Percentiles rank a stretch among this genome's conserved stretches.
Conservation (phyloP, 257 asterid genomes). For the Penstemon davidsonii region DNA sequence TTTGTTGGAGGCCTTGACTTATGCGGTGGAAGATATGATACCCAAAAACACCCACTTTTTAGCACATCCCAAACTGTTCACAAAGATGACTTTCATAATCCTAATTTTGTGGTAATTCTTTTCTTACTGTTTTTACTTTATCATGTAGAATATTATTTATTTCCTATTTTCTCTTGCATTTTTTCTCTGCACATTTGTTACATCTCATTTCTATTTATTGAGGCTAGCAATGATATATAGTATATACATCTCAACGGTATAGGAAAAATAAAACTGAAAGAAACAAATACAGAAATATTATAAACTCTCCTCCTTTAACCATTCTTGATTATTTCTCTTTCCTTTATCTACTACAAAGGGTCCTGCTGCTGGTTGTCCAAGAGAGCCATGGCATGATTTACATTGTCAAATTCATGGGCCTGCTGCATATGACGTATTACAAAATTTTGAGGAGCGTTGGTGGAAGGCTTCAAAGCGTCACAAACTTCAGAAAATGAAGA, state of each 20-base stretch:
- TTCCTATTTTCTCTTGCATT: not conserved
- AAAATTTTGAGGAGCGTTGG: slow-evolving; percentile 92
- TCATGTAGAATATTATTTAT: not conserved
- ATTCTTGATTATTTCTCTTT: no score
- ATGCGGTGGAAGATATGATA: slow-evolving; percentile 84
- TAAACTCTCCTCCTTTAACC: not conserved
- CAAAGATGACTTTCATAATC: slow-evolving; percentile 82
- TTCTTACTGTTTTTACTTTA: not conserved
- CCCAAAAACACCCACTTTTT: slow-evolving; percentile 62
- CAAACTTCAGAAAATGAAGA: slow-evolving; percentile 58
- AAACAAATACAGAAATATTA: not conserved
- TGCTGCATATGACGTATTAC: slow-evolving; percentile 83
- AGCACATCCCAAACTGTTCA: slow-evolving; percentile 66
- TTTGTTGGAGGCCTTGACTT: slow-evolving; percentile 93
- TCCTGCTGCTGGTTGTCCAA: slow-evolving; percentile 63
- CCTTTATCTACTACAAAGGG: slow-evolving; percentile 41
- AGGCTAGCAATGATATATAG: not conserved
- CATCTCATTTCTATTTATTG: not conserved
- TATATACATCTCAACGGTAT: not conserved
- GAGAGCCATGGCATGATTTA: slow-evolving; percentile 96
- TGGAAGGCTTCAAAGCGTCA: slow-evolving; percentile 58
- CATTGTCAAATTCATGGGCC: slow-evolving; percentile 82
- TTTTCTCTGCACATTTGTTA: no score
- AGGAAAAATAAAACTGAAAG: not conserved
- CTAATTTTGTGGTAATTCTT: slow-evolving; percentile 68